Conservation (phyloP, 2,329 filamentous ascomycete genomes). For the Triangularia verruculosa region DNA sequence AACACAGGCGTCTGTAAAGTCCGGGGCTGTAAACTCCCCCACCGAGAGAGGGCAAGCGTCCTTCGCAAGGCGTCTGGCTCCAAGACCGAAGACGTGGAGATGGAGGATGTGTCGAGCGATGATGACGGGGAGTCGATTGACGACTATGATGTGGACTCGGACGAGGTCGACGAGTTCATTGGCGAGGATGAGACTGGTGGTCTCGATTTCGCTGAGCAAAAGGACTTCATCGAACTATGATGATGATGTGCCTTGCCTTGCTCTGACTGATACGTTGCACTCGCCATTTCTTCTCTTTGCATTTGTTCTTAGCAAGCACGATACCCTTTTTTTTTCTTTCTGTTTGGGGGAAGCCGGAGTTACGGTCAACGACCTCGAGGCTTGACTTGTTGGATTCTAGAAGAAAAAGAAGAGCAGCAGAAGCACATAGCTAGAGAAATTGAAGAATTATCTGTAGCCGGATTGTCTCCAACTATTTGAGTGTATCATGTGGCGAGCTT, state of each 20-base stretch:
- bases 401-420: not conserved
- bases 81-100: constrained; percentile 47
- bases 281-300: constrained; percentile 11
- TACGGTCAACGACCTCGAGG: not conserved
- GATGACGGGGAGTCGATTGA: constrained; percentile 66
- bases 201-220: constrained; percentile 54
- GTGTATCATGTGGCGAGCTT: not conserved
- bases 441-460: not conserved
- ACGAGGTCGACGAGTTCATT: constrained; percentile 66
- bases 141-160: constrained; percentile 77
- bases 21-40: constrained; percentile 78
- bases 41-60: constrained; percentile 82
- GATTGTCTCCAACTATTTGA: not conserved
- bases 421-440: not conserved
- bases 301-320: constrained; percentile 10
- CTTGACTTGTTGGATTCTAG: not conserved
- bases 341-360: not conserved
- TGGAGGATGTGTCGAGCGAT: constrained; percentile 74
- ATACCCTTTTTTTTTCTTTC: constrained; percentile 12
- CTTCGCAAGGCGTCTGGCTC: constrained; percentile 61
- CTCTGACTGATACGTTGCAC: constrained; percentile 17
- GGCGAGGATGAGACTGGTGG: constrained; percentile 52
- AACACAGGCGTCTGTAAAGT: constrained; percentile 81
- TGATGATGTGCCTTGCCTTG: constrained; percentile 27
- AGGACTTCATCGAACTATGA: constrained; percentile 57